Evolutionary conservation across 169 alveolate species (phyloP), one percentile per base, ranked within the genome.

Genomic region (Plasmodium vinckei): DNA sequence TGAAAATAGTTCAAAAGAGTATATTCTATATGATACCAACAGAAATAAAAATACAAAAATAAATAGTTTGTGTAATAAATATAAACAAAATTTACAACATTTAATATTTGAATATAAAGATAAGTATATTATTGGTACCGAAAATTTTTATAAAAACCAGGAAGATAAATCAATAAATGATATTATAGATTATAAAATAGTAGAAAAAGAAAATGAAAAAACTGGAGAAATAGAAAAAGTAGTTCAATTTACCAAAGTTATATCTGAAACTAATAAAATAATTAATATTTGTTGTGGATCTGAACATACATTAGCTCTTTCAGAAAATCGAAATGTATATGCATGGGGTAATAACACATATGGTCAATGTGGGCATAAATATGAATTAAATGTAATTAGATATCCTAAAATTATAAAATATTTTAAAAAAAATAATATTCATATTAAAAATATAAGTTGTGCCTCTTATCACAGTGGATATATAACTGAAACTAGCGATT

Each of bases 301-400:
- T 47, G 86, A 88, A 23, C 96, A 94, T 71, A 94, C 94, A 25
- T 92, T 87, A 53, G 89, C 93, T 19, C 73, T 94, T 44, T 82
- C 94, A 5, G 92, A 92, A 67, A 92, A 92, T 67, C 95, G 96
- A n/a, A 92, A 92, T 59, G 93, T 94, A 51, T 94, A 94, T 44
- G 71, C 94, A 12, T 94, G 96, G 96, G 96, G 96, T 17, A 92
- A 73, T 59, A 86, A 86, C 68, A 6, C 21, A 17, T 86, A 57
- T 71, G 91, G 91, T 3, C 91, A 86, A 47, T 86, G 91, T 39
- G 84, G 91, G 33, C 91, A 86, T 33, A 60, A 46, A 70, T 71
- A 69, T 71, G 87, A 86, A 86, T 69, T 63, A 59, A 25, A 27
- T 69, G 47, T 86, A 51, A 53, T 86, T 59, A 86, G 91, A 69